Evolutionary conservation across 164 flowering plant species (phyloP), one percentile per base, ranked within the genome.

Genomic region (Stephania yunnanensis): DNA sequence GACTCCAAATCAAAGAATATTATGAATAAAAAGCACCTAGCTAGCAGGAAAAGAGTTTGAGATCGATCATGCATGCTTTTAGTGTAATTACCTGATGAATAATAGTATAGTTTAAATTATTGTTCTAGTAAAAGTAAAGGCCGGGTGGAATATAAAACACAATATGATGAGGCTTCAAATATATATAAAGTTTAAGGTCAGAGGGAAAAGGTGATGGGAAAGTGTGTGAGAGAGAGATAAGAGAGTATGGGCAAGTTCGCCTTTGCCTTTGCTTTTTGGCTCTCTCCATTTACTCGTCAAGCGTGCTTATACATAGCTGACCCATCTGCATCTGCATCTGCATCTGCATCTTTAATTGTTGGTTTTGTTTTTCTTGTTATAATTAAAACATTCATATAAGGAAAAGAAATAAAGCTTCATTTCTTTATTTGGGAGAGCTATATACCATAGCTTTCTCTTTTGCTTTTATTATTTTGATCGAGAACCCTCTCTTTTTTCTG

Each of bases 191-290:
- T 80, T 83, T 19, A 82, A 75, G 78, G 83, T 86, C 87, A 80
- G 84, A 79, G 50, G 76, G n/a, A 83, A 86, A 89, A 87, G 77
- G 77, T 78, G 78, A 82, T 82, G 82, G 88, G 86, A 79, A 86
- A 84, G 81, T 81, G 87, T 90, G 91, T 36, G 42, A 36, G 42
- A 36, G 42, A 36, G 42, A 36, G 42, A 87, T 81, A 85, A 77
- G 80, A 84, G 85, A 82, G 89, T 66, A 86, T 86, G 94, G 89
- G 90, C 87, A 85, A 84, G 55, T 50, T 36, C 79, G 15, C 7
- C 22, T 58, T 79, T 79, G 58, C 71, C 81, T 82, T 81, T 81
- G 70, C 82, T 72, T 81, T 81, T 75, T 7, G 46, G 73, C 77
- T 58, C 70, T 76, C 69, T 80, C 63, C 58, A 77, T 78, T 81